These are phyloP conservation scores for Salix exigua DNA, from an alignment of 345 rosid species.

Conservation along the genomic window DNA sequence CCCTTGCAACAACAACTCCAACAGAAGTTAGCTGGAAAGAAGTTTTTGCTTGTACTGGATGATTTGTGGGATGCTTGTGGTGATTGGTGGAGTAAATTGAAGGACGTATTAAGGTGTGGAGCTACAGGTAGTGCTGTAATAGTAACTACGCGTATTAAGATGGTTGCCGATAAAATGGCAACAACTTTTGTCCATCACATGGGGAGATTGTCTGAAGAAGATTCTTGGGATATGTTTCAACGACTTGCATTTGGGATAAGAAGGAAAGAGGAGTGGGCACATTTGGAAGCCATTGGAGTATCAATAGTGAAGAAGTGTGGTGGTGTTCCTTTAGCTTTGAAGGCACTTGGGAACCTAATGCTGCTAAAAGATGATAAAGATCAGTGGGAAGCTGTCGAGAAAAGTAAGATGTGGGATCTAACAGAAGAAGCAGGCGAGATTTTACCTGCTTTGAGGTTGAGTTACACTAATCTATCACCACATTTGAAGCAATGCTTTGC, in stretches of 20 bases:
- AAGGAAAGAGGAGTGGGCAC: background rate
- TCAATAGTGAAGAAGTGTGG: constrained; percentile 15
- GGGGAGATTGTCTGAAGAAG: background rate
- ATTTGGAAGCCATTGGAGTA: constrained; percentile 1
- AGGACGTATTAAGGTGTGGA: background rate
- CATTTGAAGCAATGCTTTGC: constrained; percentile 3
- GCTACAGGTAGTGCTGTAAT: background rate
- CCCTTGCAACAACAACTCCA: background rate
- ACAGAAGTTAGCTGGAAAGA: background rate
- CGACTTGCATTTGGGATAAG: background rate
- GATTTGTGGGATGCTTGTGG: background rate
- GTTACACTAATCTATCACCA: background rate
- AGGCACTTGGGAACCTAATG: constrained; percentile 14
- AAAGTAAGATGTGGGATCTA: constrained; percentile 14
- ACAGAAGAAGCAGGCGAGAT: background rate
- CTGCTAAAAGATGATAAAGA: background rate
- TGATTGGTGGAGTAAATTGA: background rate
- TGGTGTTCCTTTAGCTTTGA: constrained; percentile 13
- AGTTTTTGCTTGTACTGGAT: constrained; percentile 8
- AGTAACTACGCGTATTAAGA: background rate
- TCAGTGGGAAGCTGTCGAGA: constrained; percentile 6
- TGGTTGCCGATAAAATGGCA: constrained; percentile 1
- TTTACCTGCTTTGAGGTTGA: background rate
- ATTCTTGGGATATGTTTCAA: constrained; percentile 11
- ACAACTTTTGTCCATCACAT: background rate